Base-by-base conservation (phyloP, 2,329 filamentous ascomycete species). In the Thielaviopsis populi region DNA sequence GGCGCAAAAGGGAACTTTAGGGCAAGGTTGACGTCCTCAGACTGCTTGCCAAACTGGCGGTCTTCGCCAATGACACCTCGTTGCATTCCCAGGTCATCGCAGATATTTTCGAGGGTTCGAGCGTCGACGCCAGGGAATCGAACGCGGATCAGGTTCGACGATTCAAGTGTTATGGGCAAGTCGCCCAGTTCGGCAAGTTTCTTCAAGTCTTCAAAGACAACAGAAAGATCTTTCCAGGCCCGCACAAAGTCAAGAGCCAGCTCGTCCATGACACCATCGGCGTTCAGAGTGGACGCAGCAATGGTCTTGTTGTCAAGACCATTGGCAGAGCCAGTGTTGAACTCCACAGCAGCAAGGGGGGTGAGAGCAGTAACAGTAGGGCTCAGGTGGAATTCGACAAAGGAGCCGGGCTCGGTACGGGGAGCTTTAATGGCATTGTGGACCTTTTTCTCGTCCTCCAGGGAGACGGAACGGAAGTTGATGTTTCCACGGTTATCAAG, bases 41-140 rank as follows among this genome's bases (percentile, higher is more conserved):
- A 83, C 6, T 81, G 83, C 6, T 74, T 70, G 63, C 89, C 83
- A 69, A 95, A 95, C 19, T 86, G 84, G 40, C 74, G 67, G 68
- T 97, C 94, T 75, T 97, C 87, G 13, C 81, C 77, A 3, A 97
- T 82, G 3, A 88, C 76, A 1, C 94, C 94, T 62, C 90, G 81
- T 67, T 86, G 83, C 7, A 99, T 80, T n/a, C 87, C 88, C 11
- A 95, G 80, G 72, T 99, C 94, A 58, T 89, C 84, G 72, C 91
- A 96, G 0, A 99, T 80, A 2, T 80, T 78, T 71, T 95, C 89
- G 0, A 96, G 87, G 0, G 88, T 89, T 17, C 86, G 83, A 0
- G 84, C 84, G 70, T 97, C 92, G 67, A 94, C 91, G 2, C 94
- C 94, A 0, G 91, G 91, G 70, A 99, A 97, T 37, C 91, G 86